Percentiles rank a stretch among this genome's conserved stretches.
Conservation (phyloP, 768 basidiomycete genomes). For the Nevesoporus exiguus region DNA sequence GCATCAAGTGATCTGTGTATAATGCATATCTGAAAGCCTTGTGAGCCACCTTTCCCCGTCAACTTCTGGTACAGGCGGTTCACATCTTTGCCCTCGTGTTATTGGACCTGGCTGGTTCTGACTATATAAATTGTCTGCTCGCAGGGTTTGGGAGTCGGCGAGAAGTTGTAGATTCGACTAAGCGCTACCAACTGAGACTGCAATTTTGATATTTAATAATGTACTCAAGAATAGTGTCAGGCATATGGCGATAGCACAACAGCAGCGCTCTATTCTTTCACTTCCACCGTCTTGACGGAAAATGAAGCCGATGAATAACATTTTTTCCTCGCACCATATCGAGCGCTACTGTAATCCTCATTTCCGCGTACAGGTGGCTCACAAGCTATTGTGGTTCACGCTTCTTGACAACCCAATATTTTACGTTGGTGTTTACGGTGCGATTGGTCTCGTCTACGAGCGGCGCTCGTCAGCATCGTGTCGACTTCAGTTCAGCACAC, state of each 20-base stretch:
- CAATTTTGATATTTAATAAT: background rate
- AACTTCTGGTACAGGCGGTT: background rate
- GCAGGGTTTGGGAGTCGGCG: conserved; percentile 25
- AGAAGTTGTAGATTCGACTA: conserved; percentile 33
- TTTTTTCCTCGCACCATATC: conserved; percentile 18
- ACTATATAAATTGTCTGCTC: conserved; percentile 20
- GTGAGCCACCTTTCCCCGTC: conserved; percentile 31
- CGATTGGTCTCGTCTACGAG: conserved; percentile 52
- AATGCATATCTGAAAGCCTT: conserved; percentile 69
- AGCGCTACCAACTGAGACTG: background rate
- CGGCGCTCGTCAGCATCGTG: conserved; percentile 44
- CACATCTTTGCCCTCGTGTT: conserved; percentile 20
- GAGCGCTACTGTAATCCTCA: conserved; percentile 15
- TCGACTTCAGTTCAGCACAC: conserved; percentile 56
- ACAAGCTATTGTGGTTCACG: conserved; percentile 16
- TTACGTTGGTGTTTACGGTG: conserved; percentile 66
- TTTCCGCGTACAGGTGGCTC: conserved; percentile 12
- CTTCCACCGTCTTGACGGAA: conserved; percentile 22
- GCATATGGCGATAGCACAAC: conserved; percentile 19
- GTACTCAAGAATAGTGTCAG: conserved; percentile 27
- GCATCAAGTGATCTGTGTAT: conserved; percentile 84
- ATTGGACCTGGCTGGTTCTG: conserved; percentile 30
- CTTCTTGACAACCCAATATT: conserved; percentile 64
- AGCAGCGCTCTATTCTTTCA: conserved; percentile 15
- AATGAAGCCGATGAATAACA: conserved; percentile 30